Base-by-base conservation (phyloP, 2,329 filamentous ascomycete species). In the Diaporthe aspalathi region DNA sequence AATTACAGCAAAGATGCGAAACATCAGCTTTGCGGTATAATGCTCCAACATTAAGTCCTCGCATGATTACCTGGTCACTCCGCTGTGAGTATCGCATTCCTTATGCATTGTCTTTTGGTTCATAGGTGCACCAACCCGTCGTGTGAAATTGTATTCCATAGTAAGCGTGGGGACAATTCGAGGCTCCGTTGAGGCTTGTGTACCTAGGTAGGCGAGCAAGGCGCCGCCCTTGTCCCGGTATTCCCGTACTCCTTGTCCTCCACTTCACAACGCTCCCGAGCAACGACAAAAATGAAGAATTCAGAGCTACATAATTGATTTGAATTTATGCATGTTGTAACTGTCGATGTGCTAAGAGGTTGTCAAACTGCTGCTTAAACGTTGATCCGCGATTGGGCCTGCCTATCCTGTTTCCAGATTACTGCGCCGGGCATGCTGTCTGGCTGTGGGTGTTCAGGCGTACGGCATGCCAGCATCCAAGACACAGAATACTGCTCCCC, bases 231-330 rank as follows among this genome's bases (percentile, higher is more conserved):
- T 8, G 8, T 32, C 32, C 32, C 32, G 32, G 8, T 32, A 5
- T 32, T 8, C 32, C 8, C 32, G 32, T 32, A 32, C 8, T 32
- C 32, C 32, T 32, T 5, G 8, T n/a, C n/a, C 20, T 49, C 45
- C 29, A 29, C n/a, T 49, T 20, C 60, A n/a, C 24, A 27, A 24
- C 49, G 24, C 49, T 49, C 60, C 60, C 20, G 43, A 63, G 35
- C 49, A 35, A 63, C 43, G 27, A 63, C 35, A 27, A 63, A 35
- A 63, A 49, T 27, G 35, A 43, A 63, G 27, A 49, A 49, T 22
- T 11, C 7, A 5, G 32, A 27, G 35, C 60, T 63, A 40, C 57
- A 63, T 49, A 63, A 49, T 63, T 63, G 16, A 35, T n/a, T n/a
- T n/a, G n/a, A n/a, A 14, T 12, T 3, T 8, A 9, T 35, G 24